These are phyloP conservation scores for Allomyces macrogynus DNA, from an alignment of 192 early-diverging fungal genomes.

Conservation along the genomic window DNA sequence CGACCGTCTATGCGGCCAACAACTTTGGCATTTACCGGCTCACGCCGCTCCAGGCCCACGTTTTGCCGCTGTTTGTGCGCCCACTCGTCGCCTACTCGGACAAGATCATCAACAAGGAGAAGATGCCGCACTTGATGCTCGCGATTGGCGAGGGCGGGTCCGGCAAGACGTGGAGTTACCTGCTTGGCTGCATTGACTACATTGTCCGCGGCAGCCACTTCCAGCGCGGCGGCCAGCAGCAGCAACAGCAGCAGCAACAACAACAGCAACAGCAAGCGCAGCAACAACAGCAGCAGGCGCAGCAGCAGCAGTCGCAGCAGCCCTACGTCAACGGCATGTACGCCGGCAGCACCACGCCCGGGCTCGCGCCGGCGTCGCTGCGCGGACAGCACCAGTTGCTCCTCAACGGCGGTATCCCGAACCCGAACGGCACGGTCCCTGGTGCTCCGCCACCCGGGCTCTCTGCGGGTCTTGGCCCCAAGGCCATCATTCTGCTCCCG, in stretches of 20 bases:
- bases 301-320: background rate
- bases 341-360: no score
- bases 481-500: background rate
- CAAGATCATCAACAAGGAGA: background rate
- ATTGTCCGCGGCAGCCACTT: background rate
- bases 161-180: slow-evolving; percentile 1
- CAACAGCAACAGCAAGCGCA: background rate
- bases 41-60: background rate
- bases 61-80: background rate
- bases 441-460: no score
- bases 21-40: background rate
- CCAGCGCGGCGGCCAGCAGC: background rate
- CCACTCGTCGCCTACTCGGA: background rate
- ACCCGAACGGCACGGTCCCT: background rate
- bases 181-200: background rate
- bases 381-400: background rate
- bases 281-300: background rate
- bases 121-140: background rate
- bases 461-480: background rate
- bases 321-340: background rate
- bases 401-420: background rate
- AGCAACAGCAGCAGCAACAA: background rate
- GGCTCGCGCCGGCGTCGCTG: background rate
- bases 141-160: background rate
- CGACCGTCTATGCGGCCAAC: background rate